phyloP scores from a whole-genome alignment of 768 basidiomycete genomes.

The Panus rudis region DNA sequence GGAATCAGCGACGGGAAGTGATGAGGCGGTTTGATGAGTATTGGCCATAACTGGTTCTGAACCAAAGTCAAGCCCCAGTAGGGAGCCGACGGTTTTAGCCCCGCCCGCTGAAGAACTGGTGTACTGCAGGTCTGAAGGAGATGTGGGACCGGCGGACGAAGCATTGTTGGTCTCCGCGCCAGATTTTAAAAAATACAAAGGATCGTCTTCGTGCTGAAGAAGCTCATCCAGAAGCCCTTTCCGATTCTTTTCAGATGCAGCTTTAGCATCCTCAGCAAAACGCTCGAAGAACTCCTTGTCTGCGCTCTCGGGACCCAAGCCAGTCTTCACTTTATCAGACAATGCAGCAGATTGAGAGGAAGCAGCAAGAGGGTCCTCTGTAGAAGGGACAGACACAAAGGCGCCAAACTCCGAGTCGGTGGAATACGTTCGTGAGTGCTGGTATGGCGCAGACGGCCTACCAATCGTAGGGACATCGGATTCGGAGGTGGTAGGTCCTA shows the following conservation, averaged over 20 bases:
- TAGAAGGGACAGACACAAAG: constrained; percentile 49
- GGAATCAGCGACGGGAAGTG: no score
- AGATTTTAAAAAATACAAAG: constrained; percentile 54
- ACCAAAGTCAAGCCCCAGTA: no score
- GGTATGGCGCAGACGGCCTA: neutral
- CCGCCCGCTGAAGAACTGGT: no score
- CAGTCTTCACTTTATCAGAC: no score
- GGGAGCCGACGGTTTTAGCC: no score
- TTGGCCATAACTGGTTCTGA: no score
- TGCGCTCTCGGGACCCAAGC: constrained; percentile 10
- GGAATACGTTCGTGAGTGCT: constrained; percentile 14
- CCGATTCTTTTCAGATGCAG: constrained; percentile 44
- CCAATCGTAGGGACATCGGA: neutral
- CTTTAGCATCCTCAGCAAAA: constrained; percentile 51
- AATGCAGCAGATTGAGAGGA: neutral
- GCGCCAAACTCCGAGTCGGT: constrained; percentile 51
- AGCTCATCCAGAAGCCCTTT: constrained; percentile 57
- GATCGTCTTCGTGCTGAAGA: constrained; percentile 61
- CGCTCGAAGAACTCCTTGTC: constrained; percentile 49
- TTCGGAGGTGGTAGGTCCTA: constrained; percentile 4
- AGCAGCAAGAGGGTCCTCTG: constrained; percentile 42
- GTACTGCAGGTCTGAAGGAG: no score
- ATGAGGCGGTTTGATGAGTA: no score
- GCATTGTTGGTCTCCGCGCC: no score
- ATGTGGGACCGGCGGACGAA: no score